phyloP scores from a whole-genome alignment of 192 early-diverging fungal genomes.

The Coemansia sp. region DNA sequence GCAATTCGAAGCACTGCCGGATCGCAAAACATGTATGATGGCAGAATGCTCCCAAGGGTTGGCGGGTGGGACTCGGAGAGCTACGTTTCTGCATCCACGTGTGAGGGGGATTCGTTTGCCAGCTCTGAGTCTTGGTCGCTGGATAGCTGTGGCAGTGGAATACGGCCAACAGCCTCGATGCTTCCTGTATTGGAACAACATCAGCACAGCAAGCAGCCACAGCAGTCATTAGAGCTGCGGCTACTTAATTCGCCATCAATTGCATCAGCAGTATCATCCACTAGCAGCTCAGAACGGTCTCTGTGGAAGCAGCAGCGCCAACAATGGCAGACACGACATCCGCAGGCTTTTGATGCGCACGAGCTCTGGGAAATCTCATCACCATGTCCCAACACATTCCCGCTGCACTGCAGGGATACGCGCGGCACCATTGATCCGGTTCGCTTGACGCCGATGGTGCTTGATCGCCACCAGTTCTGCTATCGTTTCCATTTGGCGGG shows the following conservation, averaged over 20 bases:
- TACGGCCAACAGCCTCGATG: neutral
- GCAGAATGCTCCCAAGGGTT: neutral
- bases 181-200: neutral
- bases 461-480: conserved; percentile 52
- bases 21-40: too few species aligned
- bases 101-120: neutral
- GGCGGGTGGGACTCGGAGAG: neutral
- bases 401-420: conserved; percentile 51
- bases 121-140: neutral
- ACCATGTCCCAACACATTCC: conserved; percentile 32
- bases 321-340: conserved; percentile 9
- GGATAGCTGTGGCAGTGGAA: neutral
- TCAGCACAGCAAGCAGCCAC: neutral
- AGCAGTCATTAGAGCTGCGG: neutral
- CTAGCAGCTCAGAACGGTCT: neutral
- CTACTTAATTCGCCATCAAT: conserved; percentile 2
- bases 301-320: neutral
- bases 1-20: neutral
- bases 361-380: conserved; percentile 52
- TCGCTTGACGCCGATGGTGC: conserved; percentile 45
- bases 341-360: conserved; percentile 13
- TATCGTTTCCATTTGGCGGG: conserved; percentile 48
- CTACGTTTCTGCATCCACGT: neutral
- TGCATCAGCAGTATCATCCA: neutral
- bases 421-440: conserved; percentile 46